Percentiles rank a stretch among this genome's conserved stretches.
These are phyloP conservation scores for Seiridium cupressi DNA, from an alignment of 2,329 filamentous ascomycete species.

Conservation along the genomic window DNA sequence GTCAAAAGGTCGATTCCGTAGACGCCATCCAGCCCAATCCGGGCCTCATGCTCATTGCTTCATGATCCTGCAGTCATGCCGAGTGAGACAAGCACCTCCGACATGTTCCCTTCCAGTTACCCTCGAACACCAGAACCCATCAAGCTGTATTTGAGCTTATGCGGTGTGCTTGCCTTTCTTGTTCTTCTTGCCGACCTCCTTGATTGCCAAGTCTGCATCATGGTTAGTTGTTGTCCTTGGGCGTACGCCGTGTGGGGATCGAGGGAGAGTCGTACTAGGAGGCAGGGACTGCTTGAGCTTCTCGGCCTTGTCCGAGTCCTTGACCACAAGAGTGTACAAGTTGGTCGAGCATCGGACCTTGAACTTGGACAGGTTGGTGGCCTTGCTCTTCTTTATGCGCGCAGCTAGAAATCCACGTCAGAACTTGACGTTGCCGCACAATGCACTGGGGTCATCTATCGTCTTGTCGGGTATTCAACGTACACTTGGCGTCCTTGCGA, in stretches of 20 bases:
- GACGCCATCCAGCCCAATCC: constrained; percentile 44
- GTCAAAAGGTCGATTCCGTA: constrained; percentile 52
- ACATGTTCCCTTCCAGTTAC: neutral
- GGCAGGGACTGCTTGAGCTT: constrained; percentile 99
- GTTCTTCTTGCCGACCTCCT: constrained; percentile 55
- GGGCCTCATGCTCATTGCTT: constrained; percentile 22
- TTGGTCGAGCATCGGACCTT: constrained; percentile 98
- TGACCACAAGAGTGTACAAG: constrained; percentile 97
- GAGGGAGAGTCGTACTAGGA: constrained; percentile 68
- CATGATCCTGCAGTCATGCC: constrained; percentile 8
- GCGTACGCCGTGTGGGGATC: neutral
- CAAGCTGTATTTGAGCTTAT: constrained; percentile 21
- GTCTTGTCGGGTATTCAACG: constrained; percentile 38
- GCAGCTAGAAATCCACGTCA: constrained; percentile 56
- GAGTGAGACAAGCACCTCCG: constrained; percentile 1
- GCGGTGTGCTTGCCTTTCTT: constrained; percentile 42
- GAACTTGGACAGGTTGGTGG: constrained; percentile 96
- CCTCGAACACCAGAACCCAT: neutral
- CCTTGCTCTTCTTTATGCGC: constrained; percentile 94
- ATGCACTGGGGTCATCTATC: neutral
- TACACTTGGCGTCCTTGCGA: constrained; percentile 99
- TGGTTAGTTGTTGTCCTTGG: constrained; percentile 13
- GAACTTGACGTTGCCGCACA: constrained; percentile 10
- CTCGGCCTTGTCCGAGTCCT: constrained; percentile 99
- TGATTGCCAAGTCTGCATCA: constrained; percentile 46